Percentiles rank a stretch among this genome's conserved stretches.
These are phyloP conservation scores for Gossypium arboreum DNA, from an alignment of 345 rosid species.

Conservation along the genomic window DNA sequence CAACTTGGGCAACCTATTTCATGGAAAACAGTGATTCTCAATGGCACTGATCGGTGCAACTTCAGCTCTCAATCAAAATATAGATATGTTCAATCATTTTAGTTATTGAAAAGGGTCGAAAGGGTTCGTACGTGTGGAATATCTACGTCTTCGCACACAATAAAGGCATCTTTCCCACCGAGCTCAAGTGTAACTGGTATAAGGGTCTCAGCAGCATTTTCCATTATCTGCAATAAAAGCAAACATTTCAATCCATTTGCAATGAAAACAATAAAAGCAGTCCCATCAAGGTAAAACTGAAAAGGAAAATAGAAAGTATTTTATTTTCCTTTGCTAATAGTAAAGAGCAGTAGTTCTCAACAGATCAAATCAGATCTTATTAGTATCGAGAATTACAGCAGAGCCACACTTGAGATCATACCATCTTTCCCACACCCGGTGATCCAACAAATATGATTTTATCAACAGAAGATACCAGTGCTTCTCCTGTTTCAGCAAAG, in stretches of 20 bases:
- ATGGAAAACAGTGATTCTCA: conserved; percentile 14
- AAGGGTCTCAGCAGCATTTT: conserved; percentile 70
- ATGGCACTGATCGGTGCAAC: conserved; percentile 8
- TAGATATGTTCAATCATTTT: conserved; percentile 13
- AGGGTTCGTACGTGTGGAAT: conserved; percentile 58
- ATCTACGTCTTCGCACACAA: conserved; percentile 87
- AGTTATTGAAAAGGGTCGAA: neutral
- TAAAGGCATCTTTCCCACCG: conserved; percentile 95
- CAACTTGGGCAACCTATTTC: conserved; percentile 90
- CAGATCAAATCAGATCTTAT: neutral
- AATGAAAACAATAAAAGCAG: neutral
- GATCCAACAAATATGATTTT: conserved; percentile 97
- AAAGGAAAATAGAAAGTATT: neutral
- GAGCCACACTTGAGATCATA: conserved; percentile 28
- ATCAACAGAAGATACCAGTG: conserved; percentile 85
- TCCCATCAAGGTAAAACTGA: neutral
- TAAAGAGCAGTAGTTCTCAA: neutral
- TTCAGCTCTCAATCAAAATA: conserved; percentile 13
- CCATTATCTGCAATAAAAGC: conserved; percentile 77
- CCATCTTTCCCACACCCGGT: conserved; percentile 93
- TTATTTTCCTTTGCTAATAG: neutral
- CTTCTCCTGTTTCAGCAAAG: conserved; percentile 96
- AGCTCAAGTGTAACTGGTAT: conserved; percentile 95
- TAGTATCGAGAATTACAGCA: conserved; percentile 1
- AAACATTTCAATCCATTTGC: neutral